Conservation (phyloP, 495 filamentous ascomycete genomes). For the Penicillium cinerascens region DNA sequence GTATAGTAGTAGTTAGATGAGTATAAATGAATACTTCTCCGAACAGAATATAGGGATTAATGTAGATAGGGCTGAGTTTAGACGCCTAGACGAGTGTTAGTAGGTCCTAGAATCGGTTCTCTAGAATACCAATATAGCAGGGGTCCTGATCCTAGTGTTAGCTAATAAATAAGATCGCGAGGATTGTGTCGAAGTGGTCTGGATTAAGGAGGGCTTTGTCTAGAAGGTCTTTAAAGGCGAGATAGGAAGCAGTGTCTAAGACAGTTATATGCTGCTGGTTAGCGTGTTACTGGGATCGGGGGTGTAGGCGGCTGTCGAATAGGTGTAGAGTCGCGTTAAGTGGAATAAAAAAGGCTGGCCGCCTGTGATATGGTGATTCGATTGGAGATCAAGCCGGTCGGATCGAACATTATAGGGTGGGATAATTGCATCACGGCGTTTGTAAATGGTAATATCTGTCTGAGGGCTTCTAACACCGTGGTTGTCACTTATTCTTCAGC, state of each 20-base stretch:
- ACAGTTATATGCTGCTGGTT: conserved; percentile 87
- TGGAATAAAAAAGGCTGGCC: conserved; percentile 95
- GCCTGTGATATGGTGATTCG: conserved; percentile 82
- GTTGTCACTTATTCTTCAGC: too few relatives aligned
- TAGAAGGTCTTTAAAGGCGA: conserved; percentile 93
- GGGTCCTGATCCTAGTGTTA: conserved; percentile 86
- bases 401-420: too few relatives aligned
- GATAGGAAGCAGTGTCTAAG: conserved; percentile 75
- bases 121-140: conserved; percentile 76
- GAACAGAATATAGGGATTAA: conserved; percentile 37
- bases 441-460: too few relatives aligned
- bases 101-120: conserved; percentile 83
- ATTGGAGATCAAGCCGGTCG: too few relatives aligned
- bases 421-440: too few relatives aligned
- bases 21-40: conserved; percentile 31
- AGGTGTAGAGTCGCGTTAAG: conserved; percentile 83
- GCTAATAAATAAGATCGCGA: conserved; percentile 98
- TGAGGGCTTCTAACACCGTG: too few relatives aligned
- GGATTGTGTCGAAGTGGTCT: conserved; percentile 94
- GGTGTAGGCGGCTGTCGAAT: conserved; percentile 92
- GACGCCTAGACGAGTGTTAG: conserved; percentile 82
- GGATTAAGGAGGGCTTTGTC: conserved; percentile 94
- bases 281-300: conserved; percentile 88
- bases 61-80: conserved; percentile 51
- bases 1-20: too few relatives aligned